Base-by-base conservation (phyloP, 805 yeast species). In the Spathaspora passalidarum region DNA sequence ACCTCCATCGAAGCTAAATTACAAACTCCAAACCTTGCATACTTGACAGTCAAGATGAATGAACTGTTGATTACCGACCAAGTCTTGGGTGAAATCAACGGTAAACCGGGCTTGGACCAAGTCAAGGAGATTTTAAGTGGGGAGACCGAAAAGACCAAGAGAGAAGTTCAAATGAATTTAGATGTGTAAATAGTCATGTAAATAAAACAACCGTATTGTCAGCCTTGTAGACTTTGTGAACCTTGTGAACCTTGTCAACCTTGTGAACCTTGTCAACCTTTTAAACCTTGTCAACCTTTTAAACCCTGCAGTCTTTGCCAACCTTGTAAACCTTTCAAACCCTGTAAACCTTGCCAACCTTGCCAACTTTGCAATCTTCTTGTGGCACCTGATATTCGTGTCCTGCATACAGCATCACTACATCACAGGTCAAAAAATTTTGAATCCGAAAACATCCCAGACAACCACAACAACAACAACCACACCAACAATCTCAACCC, bases 101-200 rank as follows among this genome's bases (percentile, higher is more conserved):
- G 74, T 29, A 66, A 69, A 49, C 75, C 76, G 0, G 77, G 76
- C 13, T 62, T 72, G 40, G 61, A 64, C 14, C 54, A 60, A 21
- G 63, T 72, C 29, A 65, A 63, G 52, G 72, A 66, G 42, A 59
- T 67, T 16, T 61, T 72, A 55, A 65, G 64, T 47, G 77, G 77
- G 11, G 65, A 65, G 40, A 55, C 62, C 11, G 75, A 71, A 55
- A 56, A 50, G 47, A 51, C 61, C 45, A 64, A 59, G 52, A 63
- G 69, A 44, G 65, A 66, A 49, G 77, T 76, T 23, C 66, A 66
- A 47, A 29, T 29, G 16, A 29, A 29, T 29, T 29, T 29, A 29
- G 16, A 29, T 29, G 34, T 29, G 16, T 29, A 29, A n/a, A 10
- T 26, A 10, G 34, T 29, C 29, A 23, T 8, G 29, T 23, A 7